Conservation (phyloP, 257 asterid genomes). For the Solanum boliviense region DNA sequence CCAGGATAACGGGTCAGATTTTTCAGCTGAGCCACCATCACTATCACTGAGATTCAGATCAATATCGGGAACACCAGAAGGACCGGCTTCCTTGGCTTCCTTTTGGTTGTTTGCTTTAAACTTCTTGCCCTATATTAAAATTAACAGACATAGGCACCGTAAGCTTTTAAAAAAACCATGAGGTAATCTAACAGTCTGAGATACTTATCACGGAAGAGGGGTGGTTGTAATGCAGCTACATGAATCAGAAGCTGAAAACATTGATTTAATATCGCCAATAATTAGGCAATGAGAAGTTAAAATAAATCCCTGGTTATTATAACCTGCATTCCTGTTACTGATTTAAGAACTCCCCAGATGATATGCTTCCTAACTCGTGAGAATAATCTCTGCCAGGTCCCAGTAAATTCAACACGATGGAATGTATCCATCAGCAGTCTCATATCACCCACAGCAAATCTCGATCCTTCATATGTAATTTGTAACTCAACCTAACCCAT, state of each 20-base stretch:
- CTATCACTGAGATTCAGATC: slow-evolving; percentile 85
- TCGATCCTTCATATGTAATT: slow-evolving; percentile 95
- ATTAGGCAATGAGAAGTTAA: not conserved
- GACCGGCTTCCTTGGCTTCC: slow-evolving; percentile 29
- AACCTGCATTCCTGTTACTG: slow-evolving; percentile 99
- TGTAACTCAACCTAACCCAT: slow-evolving; percentile 81
- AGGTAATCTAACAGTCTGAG: not conserved
- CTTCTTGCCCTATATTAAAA: slow-evolving; percentile 72
- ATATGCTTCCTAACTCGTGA: slow-evolving; percentile 98
- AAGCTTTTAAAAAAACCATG: not conserved
- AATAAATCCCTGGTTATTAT: not conserved
- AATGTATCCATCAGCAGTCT: slow-evolving; percentile 97
- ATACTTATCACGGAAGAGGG: not conserved
- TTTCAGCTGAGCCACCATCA: slow-evolving; percentile 84
- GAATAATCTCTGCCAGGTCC: slow-evolving; percentile 96
- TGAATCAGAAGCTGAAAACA: not conserved
- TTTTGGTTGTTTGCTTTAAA: slow-evolving; percentile 54
- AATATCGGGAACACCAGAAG: slow-evolving; percentile 40
- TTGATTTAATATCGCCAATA: not conserved
- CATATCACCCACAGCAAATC: slow-evolving; percentile 97
- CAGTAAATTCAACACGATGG: slow-evolving; percentile 89
- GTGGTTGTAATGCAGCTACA: not conserved
- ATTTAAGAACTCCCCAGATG: slow-evolving; percentile 97
- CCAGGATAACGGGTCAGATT: slow-evolving; percentile 56
- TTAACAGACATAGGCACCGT: not conserved